Conservation (phyloP, 2,329 filamentous ascomycete species). For the Aspergillus amoenus region DNA sequence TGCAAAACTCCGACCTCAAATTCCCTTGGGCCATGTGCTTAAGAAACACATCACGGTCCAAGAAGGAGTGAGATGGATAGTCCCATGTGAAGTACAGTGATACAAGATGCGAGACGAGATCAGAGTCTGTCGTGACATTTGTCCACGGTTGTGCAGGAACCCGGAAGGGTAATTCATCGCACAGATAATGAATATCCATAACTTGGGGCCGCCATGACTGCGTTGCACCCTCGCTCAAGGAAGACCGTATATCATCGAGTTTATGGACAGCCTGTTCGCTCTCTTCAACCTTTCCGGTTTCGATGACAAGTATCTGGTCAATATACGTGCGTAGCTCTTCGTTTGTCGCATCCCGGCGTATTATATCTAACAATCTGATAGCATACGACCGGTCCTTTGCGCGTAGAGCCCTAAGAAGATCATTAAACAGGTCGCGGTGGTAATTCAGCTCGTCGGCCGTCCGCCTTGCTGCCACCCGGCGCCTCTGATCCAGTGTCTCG, state of each 20-base stretch:
- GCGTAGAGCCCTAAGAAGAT: conserved; percentile 36
- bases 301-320: conserved; percentile 26
- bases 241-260: conserved; percentile 32
- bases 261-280: conserved; percentile 21
- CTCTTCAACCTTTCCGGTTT: conserved; percentile 17
- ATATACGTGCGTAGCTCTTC: conserved; percentile 39
- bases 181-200: conserved; percentile 44
- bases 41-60: conserved; percentile 73
- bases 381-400: conserved; percentile 31
- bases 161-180: conserved; percentile 33
- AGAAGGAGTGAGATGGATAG: conserved; percentile 80
- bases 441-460: conserved; percentile 42
- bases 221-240: conserved; percentile 29
- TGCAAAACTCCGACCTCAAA: conserved; percentile 70
- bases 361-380: conserved; percentile 32
- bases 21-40: conserved; percentile 47
- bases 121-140: conserved; percentile 70
- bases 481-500: conserved; percentile 57
- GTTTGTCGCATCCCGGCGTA: conserved; percentile 33
- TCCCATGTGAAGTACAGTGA: conserved; percentile 95
- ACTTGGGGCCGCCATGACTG: conserved; percentile 38
- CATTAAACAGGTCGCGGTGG: conserved; percentile 39
- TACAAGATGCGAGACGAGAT: conserved; percentile 76
- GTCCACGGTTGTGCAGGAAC: conserved; percentile 66
- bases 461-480: conserved; percentile 40